Conservation (phyloP, 345 rosid genomes). For the Camelina sativa region DNA sequence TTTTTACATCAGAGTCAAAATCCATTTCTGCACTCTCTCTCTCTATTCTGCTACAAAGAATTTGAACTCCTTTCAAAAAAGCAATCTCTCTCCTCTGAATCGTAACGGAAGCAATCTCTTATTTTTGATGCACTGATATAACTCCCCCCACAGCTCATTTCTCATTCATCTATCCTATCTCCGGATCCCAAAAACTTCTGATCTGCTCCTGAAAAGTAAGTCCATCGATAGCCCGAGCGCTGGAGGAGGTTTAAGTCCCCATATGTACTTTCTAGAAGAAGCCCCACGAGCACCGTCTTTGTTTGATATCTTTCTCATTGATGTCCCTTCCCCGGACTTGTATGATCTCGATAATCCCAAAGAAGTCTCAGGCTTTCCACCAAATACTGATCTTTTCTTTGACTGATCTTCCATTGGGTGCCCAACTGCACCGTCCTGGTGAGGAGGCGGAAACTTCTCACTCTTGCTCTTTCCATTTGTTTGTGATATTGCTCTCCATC, state of each 20-base stretch:
- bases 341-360: conserved; percentile 49
- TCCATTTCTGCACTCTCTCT: conserved; percentile 13
- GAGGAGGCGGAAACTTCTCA: conserved; percentile 97
- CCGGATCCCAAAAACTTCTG: conserved; percentile 56
- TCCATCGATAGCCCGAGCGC: conserved; percentile 58
- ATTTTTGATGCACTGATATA: conserved; percentile 27
- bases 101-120: conserved; percentile 25
- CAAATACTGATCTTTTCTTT: conserved; percentile 53
- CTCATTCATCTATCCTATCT: conserved; percentile 44
- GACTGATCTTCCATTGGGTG: conserved; percentile 49
- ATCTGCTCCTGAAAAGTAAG: conserved; percentile 60
- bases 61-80: conserved; percentile 26
- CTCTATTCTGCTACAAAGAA: conserved; percentile 40
- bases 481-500: conserved; percentile 58
- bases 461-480: conserved; percentile 81
- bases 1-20: conserved; percentile 35
- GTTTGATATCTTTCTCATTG: conserved; percentile 49
- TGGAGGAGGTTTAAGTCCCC: conserved; percentile 60
- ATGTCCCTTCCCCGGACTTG: conserved; percentile 51
- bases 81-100: conserved; percentile 15
- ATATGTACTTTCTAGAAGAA: conserved; percentile 56
- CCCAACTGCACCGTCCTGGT: conserved; percentile 85
- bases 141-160: conserved; percentile 8
- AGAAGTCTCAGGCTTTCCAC: conserved; percentile 48
- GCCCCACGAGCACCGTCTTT: conserved; percentile 53